phyloP scores from a whole-genome alignment of 2,329 filamentous ascomycete genomes.

The Beauveria varroae region DNA sequence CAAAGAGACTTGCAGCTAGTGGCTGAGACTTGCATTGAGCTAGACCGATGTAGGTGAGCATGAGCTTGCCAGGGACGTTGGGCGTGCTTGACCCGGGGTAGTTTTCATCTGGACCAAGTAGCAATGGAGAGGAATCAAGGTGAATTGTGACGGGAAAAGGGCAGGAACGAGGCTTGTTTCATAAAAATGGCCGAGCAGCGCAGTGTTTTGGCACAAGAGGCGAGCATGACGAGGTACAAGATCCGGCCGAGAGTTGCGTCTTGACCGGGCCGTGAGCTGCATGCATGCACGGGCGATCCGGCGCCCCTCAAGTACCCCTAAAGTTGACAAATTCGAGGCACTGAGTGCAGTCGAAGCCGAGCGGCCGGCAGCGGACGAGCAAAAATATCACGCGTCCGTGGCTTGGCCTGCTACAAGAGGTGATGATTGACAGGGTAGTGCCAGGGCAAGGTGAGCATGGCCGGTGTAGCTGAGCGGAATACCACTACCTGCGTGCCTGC shows the following conservation, averaged over 20 bases:
- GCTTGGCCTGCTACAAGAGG: background rate
- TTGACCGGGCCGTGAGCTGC: background rate
- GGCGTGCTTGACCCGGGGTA: background rate
- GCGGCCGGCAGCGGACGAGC: background rate
- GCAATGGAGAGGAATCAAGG: background rate
- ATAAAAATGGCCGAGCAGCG: background rate
- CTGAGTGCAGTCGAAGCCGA: background rate
- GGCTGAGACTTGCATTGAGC: slow-evolving; percentile 7
- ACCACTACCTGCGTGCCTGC: background rate
- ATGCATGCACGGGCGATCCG: slow-evolving; percentile 6
- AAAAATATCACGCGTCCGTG: background rate
- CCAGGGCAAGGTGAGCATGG: background rate
- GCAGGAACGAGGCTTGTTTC: slow-evolving; percentile 1
- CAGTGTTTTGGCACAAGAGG: background rate
- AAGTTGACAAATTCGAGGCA: background rate
- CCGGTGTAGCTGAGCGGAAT: slow-evolving; percentile 6
- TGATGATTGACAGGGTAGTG: background rate
- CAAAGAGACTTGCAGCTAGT: background rate
- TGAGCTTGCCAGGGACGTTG: background rate
- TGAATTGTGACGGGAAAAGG: background rate
- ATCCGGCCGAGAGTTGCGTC: slow-evolving; percentile 5
- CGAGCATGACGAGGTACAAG: background rate
- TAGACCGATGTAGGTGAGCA: background rate
- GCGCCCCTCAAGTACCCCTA: background rate
- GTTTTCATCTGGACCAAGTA: background rate